These are phyloP conservation scores for Xanthoceras sorbifolium DNA, from an alignment of 345 rosid species.

Conservation along the genomic window DNA sequence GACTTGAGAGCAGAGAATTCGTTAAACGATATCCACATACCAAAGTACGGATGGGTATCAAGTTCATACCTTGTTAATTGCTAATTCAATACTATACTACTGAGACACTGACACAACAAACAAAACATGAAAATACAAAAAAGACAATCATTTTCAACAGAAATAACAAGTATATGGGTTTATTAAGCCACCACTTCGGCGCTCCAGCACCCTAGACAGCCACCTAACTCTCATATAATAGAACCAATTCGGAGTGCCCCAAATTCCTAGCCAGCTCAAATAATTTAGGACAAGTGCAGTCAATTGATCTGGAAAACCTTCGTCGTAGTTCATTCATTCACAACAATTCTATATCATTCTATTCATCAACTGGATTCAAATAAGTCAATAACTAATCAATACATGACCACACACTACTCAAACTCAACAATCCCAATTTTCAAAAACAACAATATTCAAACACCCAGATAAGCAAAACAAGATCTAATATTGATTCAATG, in stretches of 20 bases:
- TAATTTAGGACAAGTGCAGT: not conserved
- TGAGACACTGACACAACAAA: not conserved
- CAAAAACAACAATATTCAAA: not conserved
- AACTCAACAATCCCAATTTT: not conserved
- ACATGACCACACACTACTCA: not conserved
- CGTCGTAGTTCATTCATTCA: not conserved
- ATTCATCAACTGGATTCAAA: not conserved
- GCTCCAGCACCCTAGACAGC: not conserved
- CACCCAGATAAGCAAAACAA: not conserved
- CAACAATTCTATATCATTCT: not conserved
- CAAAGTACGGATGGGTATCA: not conserved
- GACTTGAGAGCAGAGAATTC: not conserved
- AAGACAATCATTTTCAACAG: not conserved
- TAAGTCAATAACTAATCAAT: not conserved
- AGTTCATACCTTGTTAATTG: not conserved
- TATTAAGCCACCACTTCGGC: not conserved
- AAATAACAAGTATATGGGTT: not conserved
- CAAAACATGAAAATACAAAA: not conserved
- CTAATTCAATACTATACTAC: not conserved
- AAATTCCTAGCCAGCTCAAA: not conserved
- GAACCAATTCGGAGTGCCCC: not conserved
- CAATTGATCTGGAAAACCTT: not conserved
- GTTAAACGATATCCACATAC: not conserved
- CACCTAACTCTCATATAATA: not conserved
- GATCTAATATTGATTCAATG: slow-evolving; percentile 5